A percentile compares a stretch with the other conserved stretches of the same genome.
Conservation (phyloP, 2,329 filamentous ascomycete species). For the Colletotrichum sp. region DNA sequence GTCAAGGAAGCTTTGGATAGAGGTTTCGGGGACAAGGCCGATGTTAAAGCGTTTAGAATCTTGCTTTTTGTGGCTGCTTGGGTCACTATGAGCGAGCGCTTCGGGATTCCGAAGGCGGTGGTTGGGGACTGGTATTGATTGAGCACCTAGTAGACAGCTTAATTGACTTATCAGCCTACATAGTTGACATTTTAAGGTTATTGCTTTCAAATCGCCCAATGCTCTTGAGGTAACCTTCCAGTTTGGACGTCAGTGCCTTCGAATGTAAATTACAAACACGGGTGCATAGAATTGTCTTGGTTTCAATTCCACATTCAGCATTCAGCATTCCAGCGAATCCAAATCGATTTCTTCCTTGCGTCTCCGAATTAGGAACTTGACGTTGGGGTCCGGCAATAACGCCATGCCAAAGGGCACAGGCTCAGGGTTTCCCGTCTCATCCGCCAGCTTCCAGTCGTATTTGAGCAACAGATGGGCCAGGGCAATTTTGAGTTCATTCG, state of each 20-base stretch:
- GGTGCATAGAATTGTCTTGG: too few species aligned
- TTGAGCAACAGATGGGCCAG: slow-evolving; percentile 28
- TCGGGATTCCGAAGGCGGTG: background rate
- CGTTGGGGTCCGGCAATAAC: background rate
- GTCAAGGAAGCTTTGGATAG: slow-evolving; percentile 36
- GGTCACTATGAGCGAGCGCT: background rate
- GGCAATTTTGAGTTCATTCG: background rate
- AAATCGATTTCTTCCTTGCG: background rate
- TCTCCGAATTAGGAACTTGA: background rate
- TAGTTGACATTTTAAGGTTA: too few species aligned
- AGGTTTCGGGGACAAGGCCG: slow-evolving; percentile 41
- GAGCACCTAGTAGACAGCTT: background rate
- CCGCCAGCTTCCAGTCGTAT: slow-evolving; percentile 30
- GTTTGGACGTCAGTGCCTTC: too few species aligned
- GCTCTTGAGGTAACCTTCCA: too few species aligned
- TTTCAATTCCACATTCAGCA: background rate
- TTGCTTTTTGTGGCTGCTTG: background rate
- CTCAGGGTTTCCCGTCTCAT: background rate
- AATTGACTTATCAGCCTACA: accelerated
- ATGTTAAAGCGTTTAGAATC: slow-evolving; percentile 21
- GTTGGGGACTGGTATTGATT: background rate
- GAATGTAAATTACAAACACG: too few species aligned
- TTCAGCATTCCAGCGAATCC: background rate
- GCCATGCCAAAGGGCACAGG: background rate
- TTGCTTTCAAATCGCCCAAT: too few species aligned